phyloP scores from a whole-genome alignment of 306 rosid genomes.

The Castanea crenata region DNA sequence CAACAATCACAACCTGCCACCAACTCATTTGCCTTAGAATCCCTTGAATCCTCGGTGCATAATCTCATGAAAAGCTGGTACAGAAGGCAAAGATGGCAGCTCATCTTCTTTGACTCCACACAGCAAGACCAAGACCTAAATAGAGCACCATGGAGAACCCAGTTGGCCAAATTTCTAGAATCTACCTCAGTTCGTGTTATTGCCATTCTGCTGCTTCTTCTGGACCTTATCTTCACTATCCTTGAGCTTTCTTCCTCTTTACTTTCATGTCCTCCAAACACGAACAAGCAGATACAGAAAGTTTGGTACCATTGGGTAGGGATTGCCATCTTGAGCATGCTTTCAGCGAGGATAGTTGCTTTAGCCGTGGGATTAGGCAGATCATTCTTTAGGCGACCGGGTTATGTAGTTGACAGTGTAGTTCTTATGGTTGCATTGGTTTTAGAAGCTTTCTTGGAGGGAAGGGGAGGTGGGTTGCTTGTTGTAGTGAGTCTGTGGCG shows the following conservation, averaged over 20 bases:
- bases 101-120: constrained; percentile 14
- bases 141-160: constrained; percentile 52
- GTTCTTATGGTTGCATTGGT: constrained; percentile 52
- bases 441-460: constrained; percentile 50
- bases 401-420: constrained; percentile 52
- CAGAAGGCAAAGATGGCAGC: constrained; percentile 49
- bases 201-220: constrained; percentile 40
- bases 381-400: constrained; percentile 43
- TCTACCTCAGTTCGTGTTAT: constrained; percentile 45
- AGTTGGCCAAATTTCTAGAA: constrained; percentile 48
- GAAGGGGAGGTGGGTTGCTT: constrained; percentile 66
- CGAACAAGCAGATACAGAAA: constrained; percentile 9
- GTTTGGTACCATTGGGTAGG: constrained; percentile 57
- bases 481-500: constrained; percentile 76
- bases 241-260: constrained; percentile 66
- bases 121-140: constrained; percentile 25
- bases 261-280: constrained; percentile 27
- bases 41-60: constrained; percentile 37
- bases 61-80: constrained; percentile 48
- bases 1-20: constrained; percentile 23
- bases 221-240: constrained; percentile 60
- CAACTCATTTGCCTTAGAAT: constrained; percentile 30
- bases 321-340: constrained; percentile 54
- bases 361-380: constrained; percentile 47
- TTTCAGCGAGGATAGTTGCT: constrained; percentile 38